Base-by-base conservation (phyloP, 352 stramenopile species). In the Phytophthora palmivora region DNA sequence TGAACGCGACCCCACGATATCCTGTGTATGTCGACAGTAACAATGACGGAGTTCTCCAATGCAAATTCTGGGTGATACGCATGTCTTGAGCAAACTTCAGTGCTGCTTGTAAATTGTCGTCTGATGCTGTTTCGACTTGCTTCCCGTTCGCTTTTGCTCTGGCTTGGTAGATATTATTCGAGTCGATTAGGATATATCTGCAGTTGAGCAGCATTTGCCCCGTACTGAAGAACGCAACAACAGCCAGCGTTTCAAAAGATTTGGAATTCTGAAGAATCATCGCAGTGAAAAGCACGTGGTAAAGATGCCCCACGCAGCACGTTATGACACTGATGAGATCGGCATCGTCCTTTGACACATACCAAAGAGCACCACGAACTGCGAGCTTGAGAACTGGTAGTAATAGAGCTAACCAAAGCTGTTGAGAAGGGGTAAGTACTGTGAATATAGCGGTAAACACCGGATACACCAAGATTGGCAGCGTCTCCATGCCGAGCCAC, bases 261-360 rank as follows among this genome's bases (percentile, higher is more conserved):
- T 82, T 80, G 12, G 74, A 44, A 26, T 71, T 79, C 52, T 87
- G 74, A 1, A 87, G 38, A 14, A 70, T 79, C 63, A 58, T 68
- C 3, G 54, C 70, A 1, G 65, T 70, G 45, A 87, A 87, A 3
- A 84, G 62, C 0, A 77, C 55, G 59, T 87, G 74, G 49, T 81
- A 84, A 0, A 82, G 26, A 43, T 84, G 72, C 0, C 64, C 51
- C 37, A 60, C 63, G 22, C 62, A 74, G 22, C 46, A 59, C 19
- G 51, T 76, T 14, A 70, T 67, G 44, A 78, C 69, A 0, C 61
- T 52, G 0, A 74, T 42, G 0, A 79, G 46, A 38, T 84, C 75
- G 8, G 68, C 51, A 28, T 79, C 52, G 14, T 53, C 36, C 16
- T 61, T 73, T 6, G 63, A 24, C 4, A 77, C 57, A 1, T 44